These are phyloP conservation scores for Colletotrichum destructivum DNA, from an alignment of 2,329 filamentous ascomycete genomes.

Conservation along the genomic window DNA sequence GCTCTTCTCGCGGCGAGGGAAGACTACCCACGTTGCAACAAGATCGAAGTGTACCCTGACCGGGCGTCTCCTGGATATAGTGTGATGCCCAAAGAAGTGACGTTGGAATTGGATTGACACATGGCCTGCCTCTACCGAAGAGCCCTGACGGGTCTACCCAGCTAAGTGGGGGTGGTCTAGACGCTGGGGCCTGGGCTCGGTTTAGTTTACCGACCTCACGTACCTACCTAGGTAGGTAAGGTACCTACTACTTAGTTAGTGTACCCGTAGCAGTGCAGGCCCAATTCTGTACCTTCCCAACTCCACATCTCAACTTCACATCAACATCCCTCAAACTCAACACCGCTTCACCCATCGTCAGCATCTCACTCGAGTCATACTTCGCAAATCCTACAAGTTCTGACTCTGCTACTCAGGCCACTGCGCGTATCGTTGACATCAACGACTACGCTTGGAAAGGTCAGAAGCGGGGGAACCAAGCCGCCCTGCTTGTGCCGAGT, in stretches of 20 bases:
- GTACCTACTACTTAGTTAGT: too few species aligned
- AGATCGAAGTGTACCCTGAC: background rate
- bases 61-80: too few species aligned
- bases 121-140: slow-evolving; percentile 2
- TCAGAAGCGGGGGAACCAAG: slow-evolving; percentile 5
- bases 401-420: too few species aligned
- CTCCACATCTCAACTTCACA: slow-evolving; percentile 26
- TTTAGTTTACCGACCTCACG: slow-evolving; percentile 4
- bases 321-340: slow-evolving; percentile 18
- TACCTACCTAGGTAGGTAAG: too few species aligned
- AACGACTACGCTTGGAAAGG: background rate
- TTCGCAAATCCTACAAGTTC: background rate
- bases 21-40: background rate
- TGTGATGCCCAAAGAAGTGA: background rate
- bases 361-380: background rate
- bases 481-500: slow-evolving; percentile 15
- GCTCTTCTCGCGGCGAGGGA: background rate
- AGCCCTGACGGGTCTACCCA: slow-evolving; percentile 3
- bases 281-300: slow-evolving; percentile 14
- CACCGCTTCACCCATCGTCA: background rate
- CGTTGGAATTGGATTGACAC: slow-evolving; percentile 16
- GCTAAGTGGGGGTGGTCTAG: slow-evolving; percentile 20
- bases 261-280: background rate
- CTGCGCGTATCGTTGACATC: background rate
- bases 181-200: slow-evolving; percentile 7